Base-by-base conservation (phyloP, 495 filamentous ascomycete species). In the Penicillium herquei region DNA sequence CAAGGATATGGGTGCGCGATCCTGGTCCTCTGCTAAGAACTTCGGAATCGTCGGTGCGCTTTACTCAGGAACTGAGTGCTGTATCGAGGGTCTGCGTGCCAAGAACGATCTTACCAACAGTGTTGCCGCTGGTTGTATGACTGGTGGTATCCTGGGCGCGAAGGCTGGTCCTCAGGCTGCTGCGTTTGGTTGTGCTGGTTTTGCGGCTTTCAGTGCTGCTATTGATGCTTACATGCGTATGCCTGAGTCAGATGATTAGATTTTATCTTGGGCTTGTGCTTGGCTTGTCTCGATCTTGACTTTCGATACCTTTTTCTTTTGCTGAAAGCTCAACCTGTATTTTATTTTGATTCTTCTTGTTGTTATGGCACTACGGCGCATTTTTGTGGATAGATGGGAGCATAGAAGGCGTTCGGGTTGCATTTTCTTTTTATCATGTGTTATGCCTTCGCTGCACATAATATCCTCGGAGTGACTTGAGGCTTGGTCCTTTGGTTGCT, bases 71-170 rank as follows among this genome's bases (percentile, higher is more conserved):
- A 96, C 92, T 11, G 94, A 98, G 76, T 98, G 94, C 76, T 90
- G 88, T 50, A 92, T 98, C 57, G 95, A 98, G 68, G 92, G 91
- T 0, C 76, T 84, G 55, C 81, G 94, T 9, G 94, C 94, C 3
- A 96, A 95, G 78, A 96, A 96, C 70, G 94, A 98, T 72, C 69
- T 98, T 39, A 85, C 78, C 52, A 98, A 98, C 76, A 90, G 91
- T 33, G 83, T 93, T 7, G 81, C 86, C 7, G 90, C 92, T 3
- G 94, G 94, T 0, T 98, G 95, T 71, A 72, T 97, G 17, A 98
- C 94, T 7, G 94, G 94, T 10, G 94, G 91, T 13, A 87, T 89
- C 34, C 70, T 98, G 49, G 93, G 89, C 31, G 82, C 84, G 11
- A 87, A 87, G 66, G 93, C 89, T 3, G 94, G 94, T 3, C 94